Conservation (phyloP, 257 asterid genomes). For the Phtheirospermum japonicum region DNA sequence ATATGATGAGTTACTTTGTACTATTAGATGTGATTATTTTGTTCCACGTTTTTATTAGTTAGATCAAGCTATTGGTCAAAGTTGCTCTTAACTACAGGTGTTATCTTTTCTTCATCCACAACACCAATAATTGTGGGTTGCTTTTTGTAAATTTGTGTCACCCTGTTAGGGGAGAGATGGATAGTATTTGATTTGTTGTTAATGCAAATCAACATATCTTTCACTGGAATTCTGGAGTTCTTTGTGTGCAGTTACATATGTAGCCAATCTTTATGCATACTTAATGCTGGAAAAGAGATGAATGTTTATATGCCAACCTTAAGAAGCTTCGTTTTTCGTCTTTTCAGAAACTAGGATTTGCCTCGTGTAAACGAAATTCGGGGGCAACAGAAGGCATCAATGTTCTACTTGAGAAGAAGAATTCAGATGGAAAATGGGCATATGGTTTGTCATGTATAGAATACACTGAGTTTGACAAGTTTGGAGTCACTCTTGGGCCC, state of each 20-base stretch:
- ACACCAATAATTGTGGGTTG: conserved; percentile 16
- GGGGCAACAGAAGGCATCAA: conserved; percentile 99
- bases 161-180: not conserved
- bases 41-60: conserved; percentile 6
- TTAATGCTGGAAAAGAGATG: conserved; percentile 12
- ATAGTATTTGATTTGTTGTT: not conserved
- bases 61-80: not conserved
- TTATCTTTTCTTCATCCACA: not conserved
- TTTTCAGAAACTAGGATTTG: conserved; percentile 93
- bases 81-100: conserved; percentile 10
- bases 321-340: conserved; percentile 24
- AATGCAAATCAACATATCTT: conserved; percentile 14
- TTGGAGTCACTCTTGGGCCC: conserved; percentile 55
- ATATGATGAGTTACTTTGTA: conserved; percentile 10
- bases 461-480: conserved; percentile 94
- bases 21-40: conserved; percentile 15
- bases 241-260: conserved; percentile 21
- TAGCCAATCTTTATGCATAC: conserved; percentile 1
- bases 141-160: conserved; percentile 5
- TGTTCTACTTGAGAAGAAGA: conserved; percentile 83
- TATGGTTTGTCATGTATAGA: conserved; percentile 94
- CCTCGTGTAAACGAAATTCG: conserved; percentile 72
- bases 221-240: conserved; percentile 9
- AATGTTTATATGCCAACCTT: conserved; percentile 17
- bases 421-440: conserved; percentile 77